Base-by-base conservation (phyloP, 768 basidiomycete genomes). In the Trametes coccinea region DNA sequence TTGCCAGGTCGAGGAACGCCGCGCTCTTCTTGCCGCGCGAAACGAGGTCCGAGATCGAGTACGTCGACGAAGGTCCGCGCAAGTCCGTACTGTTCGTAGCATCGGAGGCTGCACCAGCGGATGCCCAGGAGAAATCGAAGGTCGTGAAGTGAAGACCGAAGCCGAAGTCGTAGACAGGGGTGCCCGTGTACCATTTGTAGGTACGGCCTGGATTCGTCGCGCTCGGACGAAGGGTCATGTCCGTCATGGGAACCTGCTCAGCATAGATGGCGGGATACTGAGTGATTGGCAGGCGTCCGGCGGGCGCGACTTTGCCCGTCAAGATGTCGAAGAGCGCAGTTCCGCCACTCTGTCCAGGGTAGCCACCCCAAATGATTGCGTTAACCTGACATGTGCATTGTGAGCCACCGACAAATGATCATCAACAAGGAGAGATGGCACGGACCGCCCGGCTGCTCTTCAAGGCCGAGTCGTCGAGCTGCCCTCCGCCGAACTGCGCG, bases 401-500 rank as follows among this genome's bases (percentile, higher is more conserved):
- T 33, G 17, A 44, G 33, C 27, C 5, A 22, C 34, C 11, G 6
- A 37, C 34, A n/a, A 6, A 46, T 22, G 45, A 47, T 7, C 43
- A 37, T 11, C 56, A 31, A n/a, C 49, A 2, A 39, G 40, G 30
- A 54, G 14, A 22, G 39, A 56, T 64, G 74, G 63, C 31, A 82
- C 82, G 39, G 71, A 76, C 30, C 69, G 53, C 57, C 27, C 53
- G 59, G 53, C 78, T 83, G 22, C 58, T 72, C 66, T 83, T 83
- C 56, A 86, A 71, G 5, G 70, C 71, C 2, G 78, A 73, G 60
- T 76, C 76, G 60, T 85, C 84, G 9, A 85, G 74, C 67, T 85
- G 85, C 0, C 83, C 84, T 14, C 81, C 84, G 30, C 84, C 82
- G 57, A 84, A 82, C 66, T 85, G 84, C 48, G 82, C 64, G 27